These are phyloP conservation scores for Trichoderma arundinaceum DNA, from an alignment of 2,329 filamentous ascomycete genomes.

Conservation along the genomic window DNA sequence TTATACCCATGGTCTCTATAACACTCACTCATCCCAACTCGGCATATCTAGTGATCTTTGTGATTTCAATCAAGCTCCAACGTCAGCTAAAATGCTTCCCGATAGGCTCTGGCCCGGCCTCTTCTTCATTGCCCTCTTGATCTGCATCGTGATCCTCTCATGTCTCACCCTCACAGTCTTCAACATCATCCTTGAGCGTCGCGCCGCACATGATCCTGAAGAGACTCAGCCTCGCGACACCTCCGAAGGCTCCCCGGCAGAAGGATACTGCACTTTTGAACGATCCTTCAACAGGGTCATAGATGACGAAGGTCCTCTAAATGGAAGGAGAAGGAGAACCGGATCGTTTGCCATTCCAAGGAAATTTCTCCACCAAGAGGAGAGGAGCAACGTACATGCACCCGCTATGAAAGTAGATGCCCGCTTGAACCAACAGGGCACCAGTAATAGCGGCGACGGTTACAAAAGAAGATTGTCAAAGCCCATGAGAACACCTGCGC, in stretches of 20 bases:
- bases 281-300: background rate
- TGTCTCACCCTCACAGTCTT: conserved; percentile 3
- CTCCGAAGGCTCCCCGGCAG: background rate
- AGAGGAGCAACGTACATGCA: background rate
- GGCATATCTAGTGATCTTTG: background rate
- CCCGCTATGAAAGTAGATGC: background rate
- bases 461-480: background rate
- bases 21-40: background rate
- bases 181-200: conserved; percentile 9
- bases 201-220: background rate
- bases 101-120: background rate
- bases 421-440: background rate
- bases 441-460: background rate
- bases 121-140: background rate
- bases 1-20: background rate
- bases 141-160: conserved; percentile 4
- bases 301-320: background rate
- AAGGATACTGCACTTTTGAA: conserved; percentile 11
- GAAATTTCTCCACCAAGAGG: background rate
- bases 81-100: background rate
- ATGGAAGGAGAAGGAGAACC: background rate
- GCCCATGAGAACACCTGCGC: background rate
- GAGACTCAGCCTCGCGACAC: background rate
- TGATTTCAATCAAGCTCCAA: background rate
- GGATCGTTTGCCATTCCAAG: background rate